Conservation (phyloP, 345 rosid genomes). For the Balakata baccata region DNA sequence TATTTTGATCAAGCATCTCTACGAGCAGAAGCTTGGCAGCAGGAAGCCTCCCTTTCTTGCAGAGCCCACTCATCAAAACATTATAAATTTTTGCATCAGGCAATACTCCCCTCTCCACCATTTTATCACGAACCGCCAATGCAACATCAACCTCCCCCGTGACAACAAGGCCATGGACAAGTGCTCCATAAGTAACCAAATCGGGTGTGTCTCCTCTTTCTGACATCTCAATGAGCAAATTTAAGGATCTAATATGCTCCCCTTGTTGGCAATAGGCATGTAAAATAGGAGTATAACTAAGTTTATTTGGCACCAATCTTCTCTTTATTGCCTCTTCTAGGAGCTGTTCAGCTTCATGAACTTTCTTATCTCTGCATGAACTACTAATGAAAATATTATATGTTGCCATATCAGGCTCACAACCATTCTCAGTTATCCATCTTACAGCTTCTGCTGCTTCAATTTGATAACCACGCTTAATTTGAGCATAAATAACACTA, state of each 20-base stretch:
- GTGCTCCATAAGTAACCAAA: conserved; percentile 63
- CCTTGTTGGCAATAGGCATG: conserved; percentile 50
- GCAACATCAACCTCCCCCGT: conserved; percentile 68
- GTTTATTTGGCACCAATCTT: conserved; percentile 47
- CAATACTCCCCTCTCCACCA: conserved; percentile 58
- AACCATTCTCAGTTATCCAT: conserved; percentile 50
- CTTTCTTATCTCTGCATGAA: conserved; percentile 50
- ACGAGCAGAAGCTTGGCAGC: conserved; percentile 57
- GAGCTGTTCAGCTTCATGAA: conserved; percentile 51
- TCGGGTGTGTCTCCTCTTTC: conserved; percentile 70
- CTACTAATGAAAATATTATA: conserved; percentile 59
- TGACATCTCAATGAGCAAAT: conserved; percentile 64
- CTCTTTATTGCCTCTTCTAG: conserved; percentile 53
- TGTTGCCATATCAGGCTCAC: conserved; percentile 65
- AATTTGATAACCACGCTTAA: conserved; percentile 46
- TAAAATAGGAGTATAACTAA: conserved; percentile 59
- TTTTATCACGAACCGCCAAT: conserved; percentile 42
- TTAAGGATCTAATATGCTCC: conserved; percentile 44
- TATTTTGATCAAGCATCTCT: conserved; percentile 72
- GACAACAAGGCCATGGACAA: conserved; percentile 67
- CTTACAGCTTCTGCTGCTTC: conserved; percentile 38
- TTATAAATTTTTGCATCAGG: conserved; percentile 83
- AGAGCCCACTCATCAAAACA: conserved; percentile 76
- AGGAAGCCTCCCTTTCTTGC: conserved; percentile 63
- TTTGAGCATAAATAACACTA: conserved; percentile 51